Conservation (phyloP, 202 grass and related monocot genomes). For the Panicum hallii region DNA sequence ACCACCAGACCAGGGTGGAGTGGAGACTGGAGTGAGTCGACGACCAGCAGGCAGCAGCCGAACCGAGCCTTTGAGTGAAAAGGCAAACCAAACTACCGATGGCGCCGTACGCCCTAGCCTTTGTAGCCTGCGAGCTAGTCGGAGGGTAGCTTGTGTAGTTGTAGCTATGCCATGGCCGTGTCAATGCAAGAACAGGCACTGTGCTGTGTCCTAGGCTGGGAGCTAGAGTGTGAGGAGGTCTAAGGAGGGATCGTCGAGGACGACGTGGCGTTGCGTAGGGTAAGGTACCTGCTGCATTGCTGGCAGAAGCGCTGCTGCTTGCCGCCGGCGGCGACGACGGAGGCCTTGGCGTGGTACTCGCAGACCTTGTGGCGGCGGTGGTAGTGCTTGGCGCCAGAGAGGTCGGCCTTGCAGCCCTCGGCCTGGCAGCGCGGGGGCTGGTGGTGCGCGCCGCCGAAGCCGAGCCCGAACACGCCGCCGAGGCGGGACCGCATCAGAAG, state of each 20-base stretch:
- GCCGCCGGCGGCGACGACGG: constrained; percentile 65
- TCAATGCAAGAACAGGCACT: neutral
- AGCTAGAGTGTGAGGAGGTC: neutral
- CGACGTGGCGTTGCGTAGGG: no score
- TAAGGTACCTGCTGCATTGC: constrained; percentile 82
- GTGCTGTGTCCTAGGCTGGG: neutral
- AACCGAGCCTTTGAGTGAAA: neutral
- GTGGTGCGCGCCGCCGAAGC: constrained; percentile 61
- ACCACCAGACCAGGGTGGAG: neutral
- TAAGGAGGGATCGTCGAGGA: neutral
- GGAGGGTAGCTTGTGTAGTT: neutral
- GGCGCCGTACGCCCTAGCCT: neutral
- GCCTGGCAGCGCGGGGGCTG: constrained; percentile 81
- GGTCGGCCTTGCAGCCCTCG: constrained; percentile 86
- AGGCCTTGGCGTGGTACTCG: constrained; percentile 94
- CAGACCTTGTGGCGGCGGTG: constrained; percentile 98
- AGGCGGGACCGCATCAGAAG: constrained; percentile 60
- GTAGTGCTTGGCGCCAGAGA: constrained; percentile 91
- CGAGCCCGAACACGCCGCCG: constrained; percentile 61
- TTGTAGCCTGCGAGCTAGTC: neutral
- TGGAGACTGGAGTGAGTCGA: no score
- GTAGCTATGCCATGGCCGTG: neutral
- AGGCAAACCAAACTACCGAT: constrained; percentile 20
- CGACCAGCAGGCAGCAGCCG: neutral
- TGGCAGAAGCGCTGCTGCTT: constrained; percentile 97